Evolutionary conservation across 176 grass and related monocot species (phyloP).

Genomic region (Saccharum officinarum): DNA sequence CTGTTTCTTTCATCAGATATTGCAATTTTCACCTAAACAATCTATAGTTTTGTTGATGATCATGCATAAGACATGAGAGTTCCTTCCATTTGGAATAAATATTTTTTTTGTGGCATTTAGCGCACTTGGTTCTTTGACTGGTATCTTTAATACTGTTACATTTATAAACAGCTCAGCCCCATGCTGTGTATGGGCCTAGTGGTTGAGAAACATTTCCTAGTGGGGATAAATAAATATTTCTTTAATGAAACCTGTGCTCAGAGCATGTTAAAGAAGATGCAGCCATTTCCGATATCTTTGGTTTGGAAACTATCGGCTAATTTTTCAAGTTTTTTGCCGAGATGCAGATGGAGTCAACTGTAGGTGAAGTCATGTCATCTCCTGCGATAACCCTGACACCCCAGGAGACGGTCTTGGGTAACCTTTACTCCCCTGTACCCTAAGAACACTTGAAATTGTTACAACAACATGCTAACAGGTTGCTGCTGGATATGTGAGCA

Average conservation of each 20-base stretch:
- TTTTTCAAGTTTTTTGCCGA: not conserved
- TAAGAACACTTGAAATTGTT: too few species aligned
- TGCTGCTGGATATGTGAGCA: conserved; percentile 27
- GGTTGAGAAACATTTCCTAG: not conserved
- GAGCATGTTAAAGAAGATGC: too few species aligned
- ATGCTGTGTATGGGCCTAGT: not conserved
- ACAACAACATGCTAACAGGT: too few species aligned
- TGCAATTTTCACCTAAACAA: not conserved
- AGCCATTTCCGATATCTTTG: too few species aligned
- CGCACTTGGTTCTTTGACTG: not conserved
- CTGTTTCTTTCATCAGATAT: not conserved
- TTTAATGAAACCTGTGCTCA: not conserved
- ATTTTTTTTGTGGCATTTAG: not conserved
- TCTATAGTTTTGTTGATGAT: not conserved
- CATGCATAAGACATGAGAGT: not conserved
- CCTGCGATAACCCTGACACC: too few species aligned
- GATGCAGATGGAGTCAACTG: conserved; percentile 63
- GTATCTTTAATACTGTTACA: not conserved
- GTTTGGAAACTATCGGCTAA: not conserved
- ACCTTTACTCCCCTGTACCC: too few species aligned
- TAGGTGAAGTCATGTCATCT: conserved; percentile 77
- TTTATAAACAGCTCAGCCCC: not conserved
- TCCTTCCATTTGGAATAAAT: not conserved
- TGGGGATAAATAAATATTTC: not conserved
- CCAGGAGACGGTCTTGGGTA: too few species aligned